Evolutionary conservation across 176 grass and related monocot genomes (phyloP).

Genomic region (Aegilops tauschii): DNA sequence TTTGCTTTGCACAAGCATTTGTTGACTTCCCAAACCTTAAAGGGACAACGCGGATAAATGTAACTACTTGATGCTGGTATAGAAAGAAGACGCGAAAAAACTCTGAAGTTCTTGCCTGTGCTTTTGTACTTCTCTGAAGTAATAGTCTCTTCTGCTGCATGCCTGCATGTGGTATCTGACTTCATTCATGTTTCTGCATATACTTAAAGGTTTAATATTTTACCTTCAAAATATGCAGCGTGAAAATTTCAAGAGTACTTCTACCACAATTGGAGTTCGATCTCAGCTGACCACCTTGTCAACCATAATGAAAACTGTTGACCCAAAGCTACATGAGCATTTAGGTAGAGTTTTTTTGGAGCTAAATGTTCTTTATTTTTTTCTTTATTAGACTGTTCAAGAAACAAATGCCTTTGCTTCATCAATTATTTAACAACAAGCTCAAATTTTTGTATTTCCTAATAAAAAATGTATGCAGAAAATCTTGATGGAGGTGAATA

Average conservation of each 20-base stretch:
- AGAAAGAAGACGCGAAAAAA: neutral
- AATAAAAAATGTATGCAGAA: slow-evolving; percentile 58
- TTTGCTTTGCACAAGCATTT: neutral
- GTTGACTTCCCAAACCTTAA: neutral
- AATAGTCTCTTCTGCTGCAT: neutral
- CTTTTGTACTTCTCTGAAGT: neutral
- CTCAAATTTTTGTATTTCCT: slow-evolving; percentile 2
- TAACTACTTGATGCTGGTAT: slow-evolving; percentile 11
- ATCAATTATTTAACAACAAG: neutral
- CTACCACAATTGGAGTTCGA: slow-evolving; percentile 90
- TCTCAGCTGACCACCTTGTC: slow-evolving; percentile 74
- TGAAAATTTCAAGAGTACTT: slow-evolving; percentile 84
- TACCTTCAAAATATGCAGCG: slow-evolving; percentile 56
- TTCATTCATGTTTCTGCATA: slow-evolving; percentile 22
- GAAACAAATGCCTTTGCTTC: slow-evolving; percentile 24
- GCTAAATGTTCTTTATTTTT: slow-evolving; percentile 16
- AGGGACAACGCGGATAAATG: neutral
- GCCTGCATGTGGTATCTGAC: neutral
- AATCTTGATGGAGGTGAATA: slow-evolving; percentile 93
- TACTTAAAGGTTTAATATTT: slow-evolving; percentile 27
- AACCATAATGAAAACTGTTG: slow-evolving; percentile 74
- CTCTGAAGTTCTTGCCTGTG: neutral
- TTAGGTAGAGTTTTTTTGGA: slow-evolving; percentile 57
- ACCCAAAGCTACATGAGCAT: slow-evolving; percentile 93
- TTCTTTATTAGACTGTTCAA: slow-evolving; percentile 1